Conservation (phyloP, 2,329 filamentous ascomycete genomes). For the Herpotrichia juniperi region DNA sequence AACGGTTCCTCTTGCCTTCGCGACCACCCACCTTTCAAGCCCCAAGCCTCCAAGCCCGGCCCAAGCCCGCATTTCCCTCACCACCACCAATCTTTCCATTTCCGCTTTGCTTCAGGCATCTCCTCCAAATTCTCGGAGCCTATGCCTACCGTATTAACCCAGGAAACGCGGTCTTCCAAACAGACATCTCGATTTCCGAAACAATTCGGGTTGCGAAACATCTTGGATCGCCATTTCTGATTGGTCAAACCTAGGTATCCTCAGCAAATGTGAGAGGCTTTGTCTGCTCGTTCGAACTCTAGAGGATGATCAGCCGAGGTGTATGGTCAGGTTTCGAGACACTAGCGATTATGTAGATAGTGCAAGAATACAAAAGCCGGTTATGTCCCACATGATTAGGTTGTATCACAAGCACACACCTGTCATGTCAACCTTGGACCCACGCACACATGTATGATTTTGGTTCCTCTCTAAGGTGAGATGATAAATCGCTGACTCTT, state of each 20-base stretch:
- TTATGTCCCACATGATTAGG: background rate
- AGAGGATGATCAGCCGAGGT: background rate
- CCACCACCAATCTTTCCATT: background rate
- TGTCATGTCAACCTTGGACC: too few species aligned
- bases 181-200: slow-evolving; percentile 13
- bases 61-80: background rate
- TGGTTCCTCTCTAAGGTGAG: too few species aligned
- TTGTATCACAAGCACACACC: too few species aligned
- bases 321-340: background rate
- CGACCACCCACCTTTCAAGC: background rate
- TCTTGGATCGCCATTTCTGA: background rate
- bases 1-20: background rate
- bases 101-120: background rate
- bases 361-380: background rate
- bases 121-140: background rate
- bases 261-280: background rate
- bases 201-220: slow-evolving; percentile 18
- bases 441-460: too few species aligned
- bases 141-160: background rate
- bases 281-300: background rate
- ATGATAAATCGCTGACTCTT: too few species aligned
- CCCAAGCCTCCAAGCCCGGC: background rate
- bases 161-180: slow-evolving; percentile 4
- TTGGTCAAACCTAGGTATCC: background rate
- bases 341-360: too few species aligned